Percentiles rank a stretch among this genome's conserved stretches.
Conservation (phyloP, 2,329 filamentous ascomycete genomes). For the Fusarium papillatum region DNA sequence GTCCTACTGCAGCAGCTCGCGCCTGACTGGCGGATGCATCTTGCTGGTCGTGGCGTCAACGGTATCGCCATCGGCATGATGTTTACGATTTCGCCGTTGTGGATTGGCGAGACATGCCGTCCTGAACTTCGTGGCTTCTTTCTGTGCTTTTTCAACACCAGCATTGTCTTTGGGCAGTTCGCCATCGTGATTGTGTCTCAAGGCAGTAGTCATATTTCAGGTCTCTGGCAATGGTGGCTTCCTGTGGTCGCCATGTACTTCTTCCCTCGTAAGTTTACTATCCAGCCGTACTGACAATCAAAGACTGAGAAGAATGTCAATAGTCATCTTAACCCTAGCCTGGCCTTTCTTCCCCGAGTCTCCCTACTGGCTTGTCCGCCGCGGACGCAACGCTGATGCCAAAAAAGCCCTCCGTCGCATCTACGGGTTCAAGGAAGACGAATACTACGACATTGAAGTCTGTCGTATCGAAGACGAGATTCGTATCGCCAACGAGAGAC, state of each 20-base stretch:
- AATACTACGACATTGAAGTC: slow-evolving; percentile 46
- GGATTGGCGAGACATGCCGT: slow-evolving; percentile 53
- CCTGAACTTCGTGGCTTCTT: slow-evolving; percentile 54
- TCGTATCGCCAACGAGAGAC: slow-evolving; percentile 27
- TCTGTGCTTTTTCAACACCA: slow-evolving; percentile 53
- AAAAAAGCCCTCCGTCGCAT: slow-evolving; percentile 40
- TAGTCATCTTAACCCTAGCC: slow-evolving; percentile 34
- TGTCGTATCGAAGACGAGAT: slow-evolving; percentile 44
- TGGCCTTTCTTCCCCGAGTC: slow-evolving; percentile 53
- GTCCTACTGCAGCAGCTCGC: slow-evolving; percentile 47
- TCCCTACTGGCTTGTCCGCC: slow-evolving; percentile 49
- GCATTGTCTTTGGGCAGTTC: slow-evolving; percentile 54
- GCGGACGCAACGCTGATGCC: slow-evolving; percentile 13
- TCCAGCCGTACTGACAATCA: neutral
- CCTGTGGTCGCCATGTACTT: slow-evolving; percentile 48
- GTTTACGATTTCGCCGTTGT: slow-evolving; percentile 52
- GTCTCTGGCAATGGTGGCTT: slow-evolving; percentile 49
- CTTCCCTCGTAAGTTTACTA: slow-evolving; percentile 42
- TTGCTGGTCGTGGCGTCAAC: slow-evolving; percentile 45
- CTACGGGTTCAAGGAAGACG: slow-evolving; percentile 22
- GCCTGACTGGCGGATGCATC: slow-evolving; percentile 44
- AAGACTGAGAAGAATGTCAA: neutral
- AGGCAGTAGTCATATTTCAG: slow-evolving; percentile 36
- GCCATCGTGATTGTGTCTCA: slow-evolving; percentile 39
- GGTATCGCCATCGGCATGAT: slow-evolving; percentile 51